Evolutionary conservation across 805 yeast species (phyloP).

Genomic region (Myxozyma kluyveri): DNA sequence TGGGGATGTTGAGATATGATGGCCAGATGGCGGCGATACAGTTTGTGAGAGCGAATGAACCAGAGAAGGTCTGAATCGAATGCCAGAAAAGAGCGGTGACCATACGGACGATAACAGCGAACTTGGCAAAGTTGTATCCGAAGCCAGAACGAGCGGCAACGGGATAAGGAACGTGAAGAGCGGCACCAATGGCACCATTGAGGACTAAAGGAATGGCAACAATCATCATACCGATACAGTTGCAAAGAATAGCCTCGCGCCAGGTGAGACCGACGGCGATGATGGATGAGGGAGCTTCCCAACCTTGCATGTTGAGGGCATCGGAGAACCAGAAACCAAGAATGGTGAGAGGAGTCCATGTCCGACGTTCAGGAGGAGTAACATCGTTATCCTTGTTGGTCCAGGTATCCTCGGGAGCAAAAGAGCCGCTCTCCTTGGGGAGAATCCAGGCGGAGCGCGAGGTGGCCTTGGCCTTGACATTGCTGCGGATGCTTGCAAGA

Average conservation of each 20-base stretch:
- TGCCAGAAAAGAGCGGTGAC: constrained; percentile 31
- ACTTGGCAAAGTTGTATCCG: constrained; percentile 45
- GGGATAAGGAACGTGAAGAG: constrained; percentile 82
- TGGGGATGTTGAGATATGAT: constrained; percentile 26
- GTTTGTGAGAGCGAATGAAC: constrained; percentile 25
- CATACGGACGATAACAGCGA: constrained; percentile 25
- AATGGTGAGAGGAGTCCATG: constrained; percentile 28
- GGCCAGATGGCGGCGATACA: constrained; percentile 31
- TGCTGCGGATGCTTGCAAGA: constrained; percentile 4
- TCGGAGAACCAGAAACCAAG: constrained; percentile 32
- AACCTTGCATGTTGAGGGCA: constrained; percentile 28
- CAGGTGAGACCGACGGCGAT: constrained; percentile 29
- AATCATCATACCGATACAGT: constrained; percentile 37
- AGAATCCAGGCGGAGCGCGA: constrained; percentile 29
- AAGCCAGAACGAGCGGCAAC: constrained; percentile 76
- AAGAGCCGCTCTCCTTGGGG: constrained; percentile 30
- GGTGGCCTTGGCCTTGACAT: constrained; percentile 28
- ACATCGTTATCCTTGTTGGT: constrained; percentile 30
- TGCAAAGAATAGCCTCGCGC: constrained; percentile 26
- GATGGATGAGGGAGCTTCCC: constrained; percentile 29
- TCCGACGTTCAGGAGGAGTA: constrained; percentile 26
- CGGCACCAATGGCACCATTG: constrained; percentile 76
- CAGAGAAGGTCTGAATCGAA: constrained; percentile 27
- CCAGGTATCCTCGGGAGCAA: constrained; percentile 33
- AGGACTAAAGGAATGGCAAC: constrained; percentile 67